Evolutionary conservation across 352 stramenopile genomes (phyloP).

Genomic region (Phytophthora multivora): DNA sequence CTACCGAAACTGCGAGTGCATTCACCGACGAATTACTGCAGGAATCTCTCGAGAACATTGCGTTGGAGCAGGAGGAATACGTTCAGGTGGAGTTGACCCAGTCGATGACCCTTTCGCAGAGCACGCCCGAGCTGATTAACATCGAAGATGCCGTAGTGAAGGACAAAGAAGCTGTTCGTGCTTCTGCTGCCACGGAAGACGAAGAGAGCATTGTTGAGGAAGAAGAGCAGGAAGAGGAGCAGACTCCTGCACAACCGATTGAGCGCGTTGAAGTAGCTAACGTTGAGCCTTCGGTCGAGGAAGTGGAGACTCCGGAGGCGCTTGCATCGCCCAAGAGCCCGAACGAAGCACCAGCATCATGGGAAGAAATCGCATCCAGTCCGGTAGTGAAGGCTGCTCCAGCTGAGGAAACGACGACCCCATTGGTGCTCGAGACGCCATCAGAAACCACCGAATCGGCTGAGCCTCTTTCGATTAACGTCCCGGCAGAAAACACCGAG

Average conservation of each 20-base stretch:
- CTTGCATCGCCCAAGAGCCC: constrained; percentile 25
- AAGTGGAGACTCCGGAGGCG: neutral
- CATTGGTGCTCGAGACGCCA: constrained; percentile 21
- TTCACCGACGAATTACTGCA: constrained; percentile 55
- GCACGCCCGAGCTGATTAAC: constrained; percentile 33
- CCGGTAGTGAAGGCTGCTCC: constrained; percentile 11
- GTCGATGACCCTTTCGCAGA: constrained; percentile 40
- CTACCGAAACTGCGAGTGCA: constrained; percentile 39
- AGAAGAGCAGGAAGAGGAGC: constrained; percentile 17
- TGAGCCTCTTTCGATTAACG: constrained; percentile 24
- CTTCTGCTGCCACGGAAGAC: constrained; percentile 22
- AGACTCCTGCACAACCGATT: neutral
- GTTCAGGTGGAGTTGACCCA: constrained; percentile 71
- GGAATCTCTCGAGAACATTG: constrained; percentile 50
- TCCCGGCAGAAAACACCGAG: constrained; percentile 29
- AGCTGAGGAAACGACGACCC: constrained; percentile 16
- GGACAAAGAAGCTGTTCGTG: constrained; percentile 10
- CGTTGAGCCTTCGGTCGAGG: constrained; percentile 11
- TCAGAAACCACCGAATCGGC: constrained; percentile 10
- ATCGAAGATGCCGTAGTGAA: constrained; percentile 31
- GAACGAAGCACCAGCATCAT: constrained; percentile 10
- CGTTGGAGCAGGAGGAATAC: constrained; percentile 66
- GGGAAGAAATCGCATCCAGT: constrained; percentile 29
- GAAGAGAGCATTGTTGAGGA: constrained; percentile 31
- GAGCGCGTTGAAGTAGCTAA: constrained; percentile 1